Percentiles rank a stretch among this genome's conserved stretches.
These are phyloP conservation scores for Euphorbia tirucalli DNA, from an alignment of 345 rosid species.

Conservation along the genomic window DNA sequence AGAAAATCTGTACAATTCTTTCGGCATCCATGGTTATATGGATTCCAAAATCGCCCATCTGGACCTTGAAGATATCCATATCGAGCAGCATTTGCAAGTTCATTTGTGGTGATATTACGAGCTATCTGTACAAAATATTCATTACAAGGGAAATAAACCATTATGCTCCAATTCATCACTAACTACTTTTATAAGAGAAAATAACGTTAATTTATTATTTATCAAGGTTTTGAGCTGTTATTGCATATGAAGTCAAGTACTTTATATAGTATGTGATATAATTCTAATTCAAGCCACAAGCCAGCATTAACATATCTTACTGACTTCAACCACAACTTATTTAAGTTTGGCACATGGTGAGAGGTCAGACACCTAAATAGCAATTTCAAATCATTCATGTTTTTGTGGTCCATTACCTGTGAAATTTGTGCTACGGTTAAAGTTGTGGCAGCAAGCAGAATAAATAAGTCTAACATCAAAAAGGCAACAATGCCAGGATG, in stretches of 20 bases:
- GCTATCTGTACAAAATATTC: constrained; percentile 56
- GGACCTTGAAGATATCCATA: constrained; percentile 74
- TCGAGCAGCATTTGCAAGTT: constrained; percentile 63
- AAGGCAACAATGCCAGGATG: constrained; percentile 69
- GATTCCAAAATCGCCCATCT: constrained; percentile 80
- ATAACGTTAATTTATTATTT: background rate
- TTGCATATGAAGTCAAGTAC: background rate
- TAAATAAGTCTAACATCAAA: constrained; percentile 49
- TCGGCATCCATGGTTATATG: constrained; percentile 86
- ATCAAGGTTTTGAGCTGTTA: background rate
- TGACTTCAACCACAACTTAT: background rate
- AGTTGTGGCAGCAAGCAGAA: constrained; percentile 56
- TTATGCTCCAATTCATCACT: background rate
- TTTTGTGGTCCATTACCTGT: constrained; percentile 49
- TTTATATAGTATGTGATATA: background rate
- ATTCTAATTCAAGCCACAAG: background rate
- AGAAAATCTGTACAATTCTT: constrained; percentile 86
- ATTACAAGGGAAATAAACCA: background rate
- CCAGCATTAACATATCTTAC: background rate
- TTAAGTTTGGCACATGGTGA: background rate
- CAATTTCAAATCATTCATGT: background rate
- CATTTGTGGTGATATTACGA: constrained; percentile 86
- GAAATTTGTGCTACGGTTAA: constrained; percentile 62
- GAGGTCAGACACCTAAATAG: background rate
- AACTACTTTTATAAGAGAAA: no score